Evolutionary conservation across 75 land plant genomes (phyloP).

Genomic region (Selaginella tamariscina): DNA sequence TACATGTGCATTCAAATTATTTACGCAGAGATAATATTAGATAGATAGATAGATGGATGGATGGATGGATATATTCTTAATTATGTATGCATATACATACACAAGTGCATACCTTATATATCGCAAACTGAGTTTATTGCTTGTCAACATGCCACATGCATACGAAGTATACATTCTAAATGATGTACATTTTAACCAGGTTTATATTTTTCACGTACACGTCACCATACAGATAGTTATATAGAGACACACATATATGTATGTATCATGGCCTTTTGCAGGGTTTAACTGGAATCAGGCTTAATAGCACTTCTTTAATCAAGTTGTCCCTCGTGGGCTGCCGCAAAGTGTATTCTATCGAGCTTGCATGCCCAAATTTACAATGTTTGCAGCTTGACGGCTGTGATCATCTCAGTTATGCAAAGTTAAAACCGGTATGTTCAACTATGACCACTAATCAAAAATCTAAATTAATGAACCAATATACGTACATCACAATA

Average conservation of each 20-base stretch:
- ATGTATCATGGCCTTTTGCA: conserved; percentile 23
- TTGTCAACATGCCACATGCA: too few relatives aligned
- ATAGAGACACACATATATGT: background rate
- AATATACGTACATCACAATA: background rate
- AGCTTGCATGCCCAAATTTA: conserved; percentile 69
- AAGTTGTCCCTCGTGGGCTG: conserved; percentile 75
- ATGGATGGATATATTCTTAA: too few relatives aligned
- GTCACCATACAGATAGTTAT: too few relatives aligned
- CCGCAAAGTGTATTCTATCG: conserved; percentile 46
- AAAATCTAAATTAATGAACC: background rate
- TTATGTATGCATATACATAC: too few relatives aligned
- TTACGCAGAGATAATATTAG: too few relatives aligned
- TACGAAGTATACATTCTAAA: too few relatives aligned
- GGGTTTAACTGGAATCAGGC: conserved; percentile 49
- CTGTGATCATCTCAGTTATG: conserved; percentile 49
- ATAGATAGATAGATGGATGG: too few relatives aligned
- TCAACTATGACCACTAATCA: background rate
- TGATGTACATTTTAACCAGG: too few relatives aligned
- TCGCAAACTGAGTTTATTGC: too few relatives aligned
- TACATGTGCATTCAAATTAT: too few relatives aligned
- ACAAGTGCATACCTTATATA: too few relatives aligned
- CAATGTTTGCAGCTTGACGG: conserved; percentile 39
- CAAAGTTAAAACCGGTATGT: conserved; percentile 6
- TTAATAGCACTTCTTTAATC: conserved; percentile 44
- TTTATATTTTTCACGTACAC: too few relatives aligned